A percentile compares a stretch with the other conserved stretches of the same genome.
phyloP scores from a whole-genome alignment of 2,329 filamentous ascomycete genomes.

The Fusarium sororula region DNA sequence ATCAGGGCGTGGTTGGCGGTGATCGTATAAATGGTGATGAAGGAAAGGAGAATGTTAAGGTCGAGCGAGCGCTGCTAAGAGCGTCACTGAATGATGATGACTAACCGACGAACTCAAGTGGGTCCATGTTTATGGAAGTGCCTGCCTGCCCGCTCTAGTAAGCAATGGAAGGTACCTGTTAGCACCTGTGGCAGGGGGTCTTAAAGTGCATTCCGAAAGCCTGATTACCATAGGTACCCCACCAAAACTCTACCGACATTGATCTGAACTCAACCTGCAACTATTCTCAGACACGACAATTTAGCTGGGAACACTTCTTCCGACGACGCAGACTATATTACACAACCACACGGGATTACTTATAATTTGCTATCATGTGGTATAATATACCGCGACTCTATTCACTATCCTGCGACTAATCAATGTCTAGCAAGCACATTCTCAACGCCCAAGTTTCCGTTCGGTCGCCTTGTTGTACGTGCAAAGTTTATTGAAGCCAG shows the following conservation, averaged over 20 bases:
- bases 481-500: background rate
- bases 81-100: slow-evolving; percentile 26
- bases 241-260: slow-evolving; percentile 24
- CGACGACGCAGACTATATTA: background rate
- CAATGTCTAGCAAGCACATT: slow-evolving; percentile 82
- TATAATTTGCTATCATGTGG: slow-evolving; percentile 46
- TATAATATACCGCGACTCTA: slow-evolving; percentile 32
- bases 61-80: background rate
- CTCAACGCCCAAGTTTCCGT: slow-evolving; percentile 98
- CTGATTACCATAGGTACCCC: slow-evolving; percentile 30
- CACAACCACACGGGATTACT: background rate
- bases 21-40: slow-evolving; percentile 2
- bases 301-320: background rate
- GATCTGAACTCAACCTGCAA: slow-evolving; percentile 8
- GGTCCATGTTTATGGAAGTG: background rate
- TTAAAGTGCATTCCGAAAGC: slow-evolving; percentile 10
- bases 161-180: background rate
- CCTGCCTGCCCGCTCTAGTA: background rate
- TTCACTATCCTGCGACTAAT: background rate
- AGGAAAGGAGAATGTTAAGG: background rate
- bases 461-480: slow-evolving; percentile 91
- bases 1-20: slow-evolving; percentile 1
- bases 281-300: background rate
- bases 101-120: slow-evolving; percentile 8
- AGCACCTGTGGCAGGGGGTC: slow-evolving; percentile 7